Conservation (phyloP, 352 stramenopile species). For the Pythium scleroteichum region DNA sequence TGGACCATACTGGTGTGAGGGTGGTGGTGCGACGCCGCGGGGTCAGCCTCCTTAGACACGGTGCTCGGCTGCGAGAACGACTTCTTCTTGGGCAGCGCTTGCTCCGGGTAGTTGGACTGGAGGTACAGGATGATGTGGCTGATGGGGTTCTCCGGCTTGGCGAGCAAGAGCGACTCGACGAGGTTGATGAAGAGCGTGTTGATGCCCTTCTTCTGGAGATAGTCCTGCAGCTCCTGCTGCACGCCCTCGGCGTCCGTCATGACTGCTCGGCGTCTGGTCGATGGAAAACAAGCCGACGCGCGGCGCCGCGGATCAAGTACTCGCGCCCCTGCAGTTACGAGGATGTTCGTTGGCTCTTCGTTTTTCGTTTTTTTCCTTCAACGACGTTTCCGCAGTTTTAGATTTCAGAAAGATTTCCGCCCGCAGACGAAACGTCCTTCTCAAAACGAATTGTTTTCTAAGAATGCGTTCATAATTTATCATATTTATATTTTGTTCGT, state of each 20-base stretch:
- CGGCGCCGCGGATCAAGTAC: conserved; percentile 11
- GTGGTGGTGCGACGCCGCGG: conserved; percentile 28
- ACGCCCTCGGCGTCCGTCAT: conserved; percentile 88
- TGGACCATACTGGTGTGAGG: conserved; percentile 29
- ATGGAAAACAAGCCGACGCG: conserved; percentile 30
- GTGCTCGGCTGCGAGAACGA: conserved; percentile 18
- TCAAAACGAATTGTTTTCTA: conserved; percentile 5
- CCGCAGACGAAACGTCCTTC: conserved; percentile 13
- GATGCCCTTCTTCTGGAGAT: conserved; percentile 91
- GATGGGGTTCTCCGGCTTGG: conserved; percentile 90
- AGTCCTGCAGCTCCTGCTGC: conserved; percentile 91
- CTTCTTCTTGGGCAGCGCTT: conserved; percentile 56
- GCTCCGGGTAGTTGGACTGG: conserved; percentile 85
- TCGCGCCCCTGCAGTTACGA: conserved; percentile 26
- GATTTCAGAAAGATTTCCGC: conserved; percentile 20
- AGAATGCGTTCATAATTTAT: background rate
- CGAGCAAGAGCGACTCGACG: conserved; percentile 87
- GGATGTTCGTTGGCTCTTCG: conserved; percentile 29
- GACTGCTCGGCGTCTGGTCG: conserved; percentile 3
- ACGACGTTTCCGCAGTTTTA: conserved; percentile 31
- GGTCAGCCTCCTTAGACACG: conserved; percentile 46
- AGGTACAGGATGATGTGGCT: conserved; percentile 90
- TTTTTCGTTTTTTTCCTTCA: conserved; percentile 27
- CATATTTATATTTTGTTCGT: too few species aligned
- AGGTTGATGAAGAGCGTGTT: conserved; percentile 93